A percentile compares a stretch with the other conserved stretches of the same genome.
Evolutionary conservation across 2,329 filamentous ascomycete genomes (phyloP).

Genomic region (Neonectria sp.): DNA sequence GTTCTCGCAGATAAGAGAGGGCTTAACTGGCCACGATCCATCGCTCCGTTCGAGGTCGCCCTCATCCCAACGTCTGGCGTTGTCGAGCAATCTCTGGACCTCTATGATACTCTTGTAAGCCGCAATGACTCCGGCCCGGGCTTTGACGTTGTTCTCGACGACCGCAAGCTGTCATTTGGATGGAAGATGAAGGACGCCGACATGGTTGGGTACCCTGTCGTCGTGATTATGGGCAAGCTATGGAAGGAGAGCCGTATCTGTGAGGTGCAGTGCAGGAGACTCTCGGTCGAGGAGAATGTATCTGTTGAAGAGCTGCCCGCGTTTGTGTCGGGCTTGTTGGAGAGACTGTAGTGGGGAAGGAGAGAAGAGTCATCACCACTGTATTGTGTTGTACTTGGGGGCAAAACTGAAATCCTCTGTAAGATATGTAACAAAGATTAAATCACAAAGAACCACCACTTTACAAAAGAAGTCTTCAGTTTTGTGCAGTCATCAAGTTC

Average conservation of each 20-base stretch:
- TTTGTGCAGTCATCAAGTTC: neutral
- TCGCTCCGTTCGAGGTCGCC: slow-evolving; percentile 87
- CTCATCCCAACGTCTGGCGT: slow-evolving; percentile 70
- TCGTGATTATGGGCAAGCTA: slow-evolving; percentile 82
- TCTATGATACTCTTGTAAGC: slow-evolving; percentile 74
- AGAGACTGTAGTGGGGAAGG: slow-evolving; percentile 59
- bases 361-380: neutral
- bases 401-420: slow-evolving; percentile 1
- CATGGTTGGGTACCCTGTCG: slow-evolving; percentile 87
- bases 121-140: slow-evolving; percentile 30
- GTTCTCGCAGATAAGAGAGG: slow-evolving; percentile 79
- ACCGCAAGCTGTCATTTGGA: slow-evolving; percentile 76
- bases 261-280: slow-evolving; percentile 84
- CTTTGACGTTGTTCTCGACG: slow-evolving; percentile 81
- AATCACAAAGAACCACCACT: neutral
- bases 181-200: slow-evolving; percentile 96
- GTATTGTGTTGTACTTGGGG: slow-evolving; percentile 12
- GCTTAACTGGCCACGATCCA: slow-evolving; percentile 88
- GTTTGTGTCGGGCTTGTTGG: slow-evolving; percentile 63
- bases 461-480: neutral
- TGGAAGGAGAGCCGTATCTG: slow-evolving; percentile 74
- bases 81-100: slow-evolving; percentile 64
- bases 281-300: slow-evolving; percentile 75
- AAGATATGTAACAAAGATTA: slow-evolving; percentile 12
- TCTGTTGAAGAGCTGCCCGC: slow-evolving; percentile 58